These are phyloP conservation scores for Oenanthe javanica DNA, from an alignment of 140 eudicot species.

Conservation along the genomic window DNA sequence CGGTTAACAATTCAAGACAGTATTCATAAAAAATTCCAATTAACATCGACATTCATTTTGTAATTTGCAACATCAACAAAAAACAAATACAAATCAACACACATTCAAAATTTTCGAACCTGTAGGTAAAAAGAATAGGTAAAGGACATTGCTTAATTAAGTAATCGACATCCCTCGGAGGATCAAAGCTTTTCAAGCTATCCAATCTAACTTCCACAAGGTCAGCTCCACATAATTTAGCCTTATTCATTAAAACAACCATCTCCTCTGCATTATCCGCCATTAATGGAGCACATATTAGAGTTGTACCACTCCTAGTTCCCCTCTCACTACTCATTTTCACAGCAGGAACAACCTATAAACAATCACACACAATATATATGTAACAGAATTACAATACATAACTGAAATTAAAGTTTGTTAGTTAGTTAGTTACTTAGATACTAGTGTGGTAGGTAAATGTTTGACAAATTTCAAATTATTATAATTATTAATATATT, in stretches of 20 bases:
- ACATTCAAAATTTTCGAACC: conserved; percentile 24
- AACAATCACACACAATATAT: neutral
- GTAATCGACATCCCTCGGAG: conserved; percentile 37
- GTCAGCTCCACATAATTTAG: conserved; percentile 68
- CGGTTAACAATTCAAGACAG: too few species aligned
- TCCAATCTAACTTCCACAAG: conserved; percentile 87
- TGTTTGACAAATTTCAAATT: neutral
- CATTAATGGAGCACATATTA: conserved; percentile 88
- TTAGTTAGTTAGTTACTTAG: neutral
- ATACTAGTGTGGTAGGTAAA: neutral
- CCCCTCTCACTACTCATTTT: conserved; percentile 23
- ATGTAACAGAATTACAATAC: neutral
- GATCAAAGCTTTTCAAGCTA: conserved; percentile 52
- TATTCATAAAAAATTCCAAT: neutral
- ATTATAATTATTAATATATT: too few species aligned
- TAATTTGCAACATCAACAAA: neutral
- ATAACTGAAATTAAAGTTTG: neutral
- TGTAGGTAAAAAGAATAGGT: conserved; percentile 82
- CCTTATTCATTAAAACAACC: conserved; percentile 46
- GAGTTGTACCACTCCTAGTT: conserved; percentile 44
- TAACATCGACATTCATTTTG: neutral
- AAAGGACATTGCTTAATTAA: conserved; percentile 51
- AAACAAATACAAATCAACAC: neutral
- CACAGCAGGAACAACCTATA: conserved; percentile 12
- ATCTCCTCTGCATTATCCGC: conserved; percentile 65